A percentile compares a stretch with the other conserved stretches of the same genome.
Conservation (phyloP, 73 alveolate genomes). For the Stentor roeselii region DNA sequence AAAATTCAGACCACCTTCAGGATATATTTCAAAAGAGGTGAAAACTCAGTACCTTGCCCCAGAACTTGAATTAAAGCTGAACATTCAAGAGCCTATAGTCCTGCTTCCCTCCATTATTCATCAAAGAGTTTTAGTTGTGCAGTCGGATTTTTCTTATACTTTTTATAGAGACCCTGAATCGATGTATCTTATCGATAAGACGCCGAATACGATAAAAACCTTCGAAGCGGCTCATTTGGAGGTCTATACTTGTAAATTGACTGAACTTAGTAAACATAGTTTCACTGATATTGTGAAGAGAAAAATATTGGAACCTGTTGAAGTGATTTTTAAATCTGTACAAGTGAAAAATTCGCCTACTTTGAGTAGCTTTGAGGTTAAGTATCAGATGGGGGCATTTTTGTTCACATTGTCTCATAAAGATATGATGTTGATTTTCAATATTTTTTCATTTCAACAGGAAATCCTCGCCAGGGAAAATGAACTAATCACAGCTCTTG, state of each 20-base stretch:
- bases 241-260: neutral
- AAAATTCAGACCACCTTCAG: neutral
- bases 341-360: neutral
- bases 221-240: constrained; percentile 1
- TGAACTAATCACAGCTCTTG: neutral
- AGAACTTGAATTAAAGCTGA: neutral
- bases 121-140: constrained; percentile 17
- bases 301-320: neutral
- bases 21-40: neutral
- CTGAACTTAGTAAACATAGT: neutral
- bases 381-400: neutral
- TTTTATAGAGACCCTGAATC: neutral
- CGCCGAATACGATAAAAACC: neutral
- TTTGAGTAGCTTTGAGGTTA: neutral
- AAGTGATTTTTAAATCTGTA: neutral
- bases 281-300: constrained; percentile 1
- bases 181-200: neutral
- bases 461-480: neutral
- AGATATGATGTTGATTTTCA: neutral
- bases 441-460: neutral
- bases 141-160: neutral
- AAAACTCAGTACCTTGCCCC: constrained; percentile 7
- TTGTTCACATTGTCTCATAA: neutral
- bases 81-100: neutral
- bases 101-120: neutral